Evolutionary conservation across 768 basidiomycete species (phyloP).

Genomic region (Inosperma sp.): DNA sequence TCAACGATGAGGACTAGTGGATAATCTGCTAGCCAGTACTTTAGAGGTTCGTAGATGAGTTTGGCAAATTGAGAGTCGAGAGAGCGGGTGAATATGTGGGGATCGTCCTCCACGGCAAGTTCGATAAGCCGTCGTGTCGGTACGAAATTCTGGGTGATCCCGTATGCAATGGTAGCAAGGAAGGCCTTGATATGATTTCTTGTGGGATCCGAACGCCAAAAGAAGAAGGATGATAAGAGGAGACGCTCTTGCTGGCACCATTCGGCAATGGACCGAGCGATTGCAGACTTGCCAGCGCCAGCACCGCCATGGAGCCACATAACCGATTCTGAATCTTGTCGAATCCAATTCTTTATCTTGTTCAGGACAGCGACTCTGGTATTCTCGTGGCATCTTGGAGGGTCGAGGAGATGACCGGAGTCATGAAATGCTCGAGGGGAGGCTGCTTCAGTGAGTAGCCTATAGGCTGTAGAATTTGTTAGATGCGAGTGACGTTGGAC

Average conservation of each 20-base stretch:
- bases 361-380: constrained; percentile 13
- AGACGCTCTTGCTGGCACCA: background rate
- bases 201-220: constrained; percentile 3
- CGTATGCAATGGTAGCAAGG: constrained; percentile 15
- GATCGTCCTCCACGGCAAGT: constrained; percentile 8
- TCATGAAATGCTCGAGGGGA: constrained; percentile 13
- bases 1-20: constrained; percentile 14
- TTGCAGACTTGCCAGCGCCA: constrained; percentile 18
- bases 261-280: constrained; percentile 12
- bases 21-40: background rate
- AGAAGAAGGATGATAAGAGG: constrained; percentile 15
- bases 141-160: constrained; percentile 7
- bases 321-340: background rate
- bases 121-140: background rate
- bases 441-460: background rate
- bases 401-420: constrained; percentile 9
- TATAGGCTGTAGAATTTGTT: background rate
- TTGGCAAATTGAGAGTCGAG: constrained; percentile 9
- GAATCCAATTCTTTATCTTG: constrained; percentile 12
- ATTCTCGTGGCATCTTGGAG: constrained; percentile 14
- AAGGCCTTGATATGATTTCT: constrained; percentile 9
- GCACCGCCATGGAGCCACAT: constrained; percentile 18
- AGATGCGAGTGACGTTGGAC: background rate
- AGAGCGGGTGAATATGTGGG: constrained; percentile 6
- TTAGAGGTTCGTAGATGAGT: constrained; percentile 13